These are phyloP conservation scores for Ceriops zippeliana DNA, from an alignment of 345 rosid genomes.

Conservation along the genomic window DNA sequence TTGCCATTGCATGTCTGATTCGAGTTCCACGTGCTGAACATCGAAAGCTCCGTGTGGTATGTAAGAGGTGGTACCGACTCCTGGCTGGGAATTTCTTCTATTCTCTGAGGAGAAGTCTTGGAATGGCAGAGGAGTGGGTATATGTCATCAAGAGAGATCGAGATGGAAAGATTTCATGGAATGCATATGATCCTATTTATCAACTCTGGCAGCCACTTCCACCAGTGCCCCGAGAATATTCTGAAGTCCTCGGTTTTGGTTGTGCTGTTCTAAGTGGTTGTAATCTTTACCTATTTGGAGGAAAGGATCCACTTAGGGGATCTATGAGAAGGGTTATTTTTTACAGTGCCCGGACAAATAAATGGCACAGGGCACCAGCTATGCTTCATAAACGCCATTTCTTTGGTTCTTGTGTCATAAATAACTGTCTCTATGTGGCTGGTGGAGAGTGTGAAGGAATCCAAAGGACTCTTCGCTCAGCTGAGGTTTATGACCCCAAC, in stretches of 20 bases:
- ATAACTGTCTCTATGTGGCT: conserved; percentile 89
- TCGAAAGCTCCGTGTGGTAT: conserved; percentile 72
- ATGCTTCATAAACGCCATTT: conserved; percentile 96
- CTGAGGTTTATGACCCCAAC: conserved; percentile 93
- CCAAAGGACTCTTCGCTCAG: conserved; percentile 88
- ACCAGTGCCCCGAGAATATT: conserved; percentile 86
- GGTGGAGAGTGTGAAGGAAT: conserved; percentile 99
- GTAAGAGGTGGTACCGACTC: conserved; percentile 84
- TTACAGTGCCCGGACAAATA: conserved; percentile 88
- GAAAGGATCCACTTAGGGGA: conserved; percentile 86
- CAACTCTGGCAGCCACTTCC: conserved; percentile 96
- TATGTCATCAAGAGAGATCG: conserved; percentile 89
- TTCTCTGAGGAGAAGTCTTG: conserved; percentile 70
- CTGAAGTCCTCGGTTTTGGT: conserved; percentile 93
- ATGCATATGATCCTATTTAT: conserved; percentile 73
- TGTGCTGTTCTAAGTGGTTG: conserved; percentile 94
- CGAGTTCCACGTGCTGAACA: conserved; percentile 94
- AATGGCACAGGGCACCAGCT: conserved; percentile 93
- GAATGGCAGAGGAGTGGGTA: conserved; percentile 94
- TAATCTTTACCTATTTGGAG: conserved; percentile 89
- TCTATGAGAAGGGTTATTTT: conserved; percentile 84
- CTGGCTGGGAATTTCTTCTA: conserved; percentile 70
- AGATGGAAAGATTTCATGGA: conserved; percentile 91
- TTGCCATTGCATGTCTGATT: conserved; percentile 84
- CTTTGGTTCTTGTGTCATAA: conserved; percentile 89